Base-by-base conservation (phyloP, 148 eudicot species). In the Pouteria glomerata region DNA sequence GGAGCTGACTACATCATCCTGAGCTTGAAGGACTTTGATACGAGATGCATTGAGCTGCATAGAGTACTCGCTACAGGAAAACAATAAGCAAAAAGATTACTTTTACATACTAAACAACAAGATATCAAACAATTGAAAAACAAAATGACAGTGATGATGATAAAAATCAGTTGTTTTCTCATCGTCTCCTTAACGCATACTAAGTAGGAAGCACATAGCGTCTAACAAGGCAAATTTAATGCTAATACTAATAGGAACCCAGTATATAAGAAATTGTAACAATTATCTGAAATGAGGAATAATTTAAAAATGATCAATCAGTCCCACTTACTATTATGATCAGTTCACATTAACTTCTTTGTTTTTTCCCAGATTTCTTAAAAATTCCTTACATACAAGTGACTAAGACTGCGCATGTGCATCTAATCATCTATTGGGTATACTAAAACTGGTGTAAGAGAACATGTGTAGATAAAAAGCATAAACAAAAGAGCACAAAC, bases 31-130 rank as follows among this genome's bases (percentile, higher is more conserved):
- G 72, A 95, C 99, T 77, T 95, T 92, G 73, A 95, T 85, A 60
- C 99, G 84, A 84, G 99, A 95, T 53, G 99, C 96, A 68, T 95
- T 95, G 74, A 92, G 93, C 79, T 95, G 99, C 99, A 95, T 95
- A 24, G 99, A 95, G 83, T 95, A 95, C 78, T 95, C 99, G 29
- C 99, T 95, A 74, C 82, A 82, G 81, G 37, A 55, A 77, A 50
- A 41, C 26, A 68, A 11, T 23, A 56, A 0, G 26, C 11, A 64
- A 6, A 34, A 30, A 24, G 3, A 1, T n/a, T n/a, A n/a, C n/a
- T n/a, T n/a, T n/a, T n/a, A n/a, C n/a, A n/a, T n/a, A n/a, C n/a
- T n/a, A n/a, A n/a, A n/a, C n/a, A n/a, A n/a, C n/a, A n/a, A n/a
- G n/a, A n/a, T n/a, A n/a, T n/a, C n/a, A n/a, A n/a, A n/a, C n/a